These are phyloP conservation scores for Cyanidium caldarium DNA, from an alignment of 23 red algal species.

Conservation along the genomic window DNA sequence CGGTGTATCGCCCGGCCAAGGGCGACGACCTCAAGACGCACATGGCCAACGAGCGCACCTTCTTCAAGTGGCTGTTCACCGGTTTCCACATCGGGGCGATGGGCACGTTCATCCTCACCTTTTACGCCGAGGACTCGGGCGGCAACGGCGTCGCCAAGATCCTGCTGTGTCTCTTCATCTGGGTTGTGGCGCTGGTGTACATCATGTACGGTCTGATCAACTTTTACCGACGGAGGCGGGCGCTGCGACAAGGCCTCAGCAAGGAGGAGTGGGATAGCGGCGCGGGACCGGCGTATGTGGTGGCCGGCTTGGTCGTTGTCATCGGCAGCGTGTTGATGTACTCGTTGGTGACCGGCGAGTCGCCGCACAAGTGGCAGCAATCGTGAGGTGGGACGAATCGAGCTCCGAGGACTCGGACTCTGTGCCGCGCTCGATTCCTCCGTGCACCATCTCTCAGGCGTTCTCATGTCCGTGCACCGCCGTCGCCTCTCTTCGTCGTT, in stretches of 20 bases:
- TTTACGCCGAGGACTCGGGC: slow-evolving; percentile 26
- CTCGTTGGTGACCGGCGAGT: slow-evolving; percentile 8
- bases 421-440: too few species aligned
- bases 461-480: too few species aligned
- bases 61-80: slow-evolving; percentile 94
- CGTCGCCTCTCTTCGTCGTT: too few species aligned
- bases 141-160: slow-evolving; percentile 16
- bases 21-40: slow-evolving; percentile 65
- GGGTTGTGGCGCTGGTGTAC: slow-evolving; percentile 49
- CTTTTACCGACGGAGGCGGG: slow-evolving; percentile 46
- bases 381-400: too few species aligned
- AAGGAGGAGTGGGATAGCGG: slow-evolving; percentile 17
- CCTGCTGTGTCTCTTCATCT: slow-evolving; percentile 39
- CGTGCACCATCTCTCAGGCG: too few species aligned
- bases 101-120: slow-evolving; percentile 64
- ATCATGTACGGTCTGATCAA: slow-evolving; percentile 53
- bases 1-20: not conserved
- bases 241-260: slow-evolving; percentile 27
- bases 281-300: slow-evolving; percentile 16
- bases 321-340: slow-evolving; percentile 22
- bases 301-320: slow-evolving; percentile 17
- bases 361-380: not conserved
- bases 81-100: slow-evolving; percentile 80
- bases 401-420: too few species aligned
- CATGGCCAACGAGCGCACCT: slow-evolving; percentile 85